Conservation (phyloP, 805 yeast genomes). For the Vanderwaltozyma verrucispora region DNA sequence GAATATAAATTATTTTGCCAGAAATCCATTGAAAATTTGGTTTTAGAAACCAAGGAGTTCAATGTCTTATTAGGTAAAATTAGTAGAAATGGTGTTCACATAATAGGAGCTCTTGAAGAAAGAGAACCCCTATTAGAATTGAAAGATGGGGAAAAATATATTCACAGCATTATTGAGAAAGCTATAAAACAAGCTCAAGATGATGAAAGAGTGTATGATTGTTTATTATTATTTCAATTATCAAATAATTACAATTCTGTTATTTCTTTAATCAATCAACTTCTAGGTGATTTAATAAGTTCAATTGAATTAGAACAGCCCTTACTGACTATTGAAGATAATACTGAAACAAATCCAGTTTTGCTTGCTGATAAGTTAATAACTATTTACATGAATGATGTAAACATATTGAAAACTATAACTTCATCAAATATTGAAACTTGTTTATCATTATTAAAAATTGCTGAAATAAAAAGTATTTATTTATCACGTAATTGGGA, state of each 20-base stretch:
- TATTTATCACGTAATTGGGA: constrained; percentile 52
- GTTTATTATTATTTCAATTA: constrained; percentile 75
- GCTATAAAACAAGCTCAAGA: constrained; percentile 84
- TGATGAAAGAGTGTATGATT: constrained; percentile 82
- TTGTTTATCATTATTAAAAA: constrained; percentile 49
- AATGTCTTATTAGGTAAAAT: constrained; percentile 75
- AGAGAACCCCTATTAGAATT: constrained; percentile 58
- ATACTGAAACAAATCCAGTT: constrained; percentile 35
- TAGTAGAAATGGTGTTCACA: constrained; percentile 61
- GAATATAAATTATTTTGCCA: constrained; percentile 51
- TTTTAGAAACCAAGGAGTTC: constrained; percentile 79
- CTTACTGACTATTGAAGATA: constrained; percentile 30
- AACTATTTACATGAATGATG: constrained; percentile 37
- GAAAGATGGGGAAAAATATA: constrained; percentile 46
- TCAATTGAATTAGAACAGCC: constrained; percentile 59
- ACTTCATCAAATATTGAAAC: constrained; percentile 49
- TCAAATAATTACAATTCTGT: constrained; percentile 83
- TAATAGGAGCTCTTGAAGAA: constrained; percentile 76
- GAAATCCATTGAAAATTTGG: constrained; percentile 73
- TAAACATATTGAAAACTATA: constrained; percentile 49
- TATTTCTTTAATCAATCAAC: constrained; percentile 57
- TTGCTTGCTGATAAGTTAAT: constrained; percentile 30
- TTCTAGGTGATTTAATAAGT: constrained; percentile 68
- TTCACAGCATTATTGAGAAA: constrained; percentile 64
- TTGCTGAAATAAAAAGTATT: constrained; percentile 55